These are phyloP conservation scores for Diaporthe humulicola DNA, from an alignment of 2,329 filamentous ascomycete genomes.

Conservation along the genomic window DNA sequence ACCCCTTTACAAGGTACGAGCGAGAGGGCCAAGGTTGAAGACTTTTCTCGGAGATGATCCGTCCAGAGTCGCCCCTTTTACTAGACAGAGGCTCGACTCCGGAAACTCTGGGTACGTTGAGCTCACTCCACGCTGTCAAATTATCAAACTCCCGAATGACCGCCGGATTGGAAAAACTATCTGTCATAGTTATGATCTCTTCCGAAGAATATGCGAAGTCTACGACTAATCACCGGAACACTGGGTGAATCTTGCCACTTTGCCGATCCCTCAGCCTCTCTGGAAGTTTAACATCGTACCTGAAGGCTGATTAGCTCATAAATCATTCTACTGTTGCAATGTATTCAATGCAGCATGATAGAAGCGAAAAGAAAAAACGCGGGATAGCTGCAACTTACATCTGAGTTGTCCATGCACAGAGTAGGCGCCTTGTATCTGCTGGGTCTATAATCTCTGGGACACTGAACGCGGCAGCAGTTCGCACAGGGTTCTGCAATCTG, in stretches of 20 bases:
- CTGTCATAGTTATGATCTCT: neutral
- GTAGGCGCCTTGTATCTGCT: slow-evolving; percentile 67
- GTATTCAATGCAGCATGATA: neutral
- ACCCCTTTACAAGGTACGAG: neutral
- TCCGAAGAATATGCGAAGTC: neutral
- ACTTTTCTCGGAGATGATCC: slow-evolving; percentile 18
- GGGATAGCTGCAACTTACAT: slow-evolving; percentile 51
- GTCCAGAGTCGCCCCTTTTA: neutral
- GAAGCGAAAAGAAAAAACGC: too few relatives aligned
- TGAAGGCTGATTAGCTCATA: neutral
- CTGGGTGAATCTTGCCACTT: slow-evolving; percentile 18
- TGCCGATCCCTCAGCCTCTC: slow-evolving; percentile 32
- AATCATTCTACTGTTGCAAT: too few relatives aligned
- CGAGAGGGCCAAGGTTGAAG: neutral
- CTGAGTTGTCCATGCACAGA: slow-evolving; percentile 67
- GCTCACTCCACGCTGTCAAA: neutral
- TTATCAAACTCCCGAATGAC: too few relatives aligned
- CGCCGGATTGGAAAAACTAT: neutral
- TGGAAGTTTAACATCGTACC: slow-evolving; percentile 33
- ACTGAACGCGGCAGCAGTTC: slow-evolving; percentile 74
- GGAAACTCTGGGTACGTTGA: neutral
- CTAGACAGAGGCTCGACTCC: neutral
- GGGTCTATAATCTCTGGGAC: slow-evolving; percentile 77
- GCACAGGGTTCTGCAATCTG: slow-evolving; percentile 73
- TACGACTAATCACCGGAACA: slow-evolving; percentile 13